These are phyloP conservation scores for Glycine latifolia DNA, from an alignment of 306 rosid species.

Conservation along the genomic window DNA sequence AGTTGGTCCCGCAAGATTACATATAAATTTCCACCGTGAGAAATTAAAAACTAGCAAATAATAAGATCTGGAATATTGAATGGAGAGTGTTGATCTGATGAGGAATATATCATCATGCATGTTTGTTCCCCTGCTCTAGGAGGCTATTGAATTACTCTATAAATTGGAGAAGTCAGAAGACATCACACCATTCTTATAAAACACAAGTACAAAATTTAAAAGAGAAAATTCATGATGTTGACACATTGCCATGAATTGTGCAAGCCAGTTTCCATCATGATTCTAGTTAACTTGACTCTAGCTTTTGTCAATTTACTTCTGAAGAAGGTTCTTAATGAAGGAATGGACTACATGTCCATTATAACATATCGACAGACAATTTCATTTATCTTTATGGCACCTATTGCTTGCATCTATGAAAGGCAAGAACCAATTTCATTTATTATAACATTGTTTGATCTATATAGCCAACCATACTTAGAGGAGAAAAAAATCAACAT, in stretches of 20 bases:
- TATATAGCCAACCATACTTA: background rate
- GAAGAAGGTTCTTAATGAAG: conserved; percentile 73
- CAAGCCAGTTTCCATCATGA: conserved; percentile 67
- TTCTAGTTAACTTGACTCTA: conserved; percentile 68
- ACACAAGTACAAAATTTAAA: background rate
- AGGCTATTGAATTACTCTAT: conserved; percentile 44
- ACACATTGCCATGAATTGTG: conserved; percentile 53
- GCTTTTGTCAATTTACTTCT: conserved; percentile 76
- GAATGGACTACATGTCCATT: conserved; percentile 61
- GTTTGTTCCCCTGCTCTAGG: conserved; percentile 41
- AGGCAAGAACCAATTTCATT: conserved; percentile 50
- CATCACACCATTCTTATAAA: conserved; percentile 40
- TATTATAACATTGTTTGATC: background rate
- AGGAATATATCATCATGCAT: conserved; percentile 40
- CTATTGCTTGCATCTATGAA: conserved; percentile 73
- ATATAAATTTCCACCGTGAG: conserved; percentile 39
- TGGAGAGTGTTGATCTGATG: conserved; percentile 45
- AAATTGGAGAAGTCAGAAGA: conserved; percentile 29
- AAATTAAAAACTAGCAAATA: conserved; percentile 8
- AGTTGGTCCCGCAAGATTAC: conserved; percentile 37
- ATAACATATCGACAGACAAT: conserved; percentile 69
- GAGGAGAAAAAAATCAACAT: background rate
- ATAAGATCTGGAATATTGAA: conserved; percentile 29
- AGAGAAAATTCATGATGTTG: conserved; percentile 30
- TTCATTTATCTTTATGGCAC: conserved; percentile 72